These are phyloP conservation scores for Emergomyces orientalis DNA, from an alignment of 2,329 filamentous ascomycete genomes.

Conservation along the genomic window DNA sequence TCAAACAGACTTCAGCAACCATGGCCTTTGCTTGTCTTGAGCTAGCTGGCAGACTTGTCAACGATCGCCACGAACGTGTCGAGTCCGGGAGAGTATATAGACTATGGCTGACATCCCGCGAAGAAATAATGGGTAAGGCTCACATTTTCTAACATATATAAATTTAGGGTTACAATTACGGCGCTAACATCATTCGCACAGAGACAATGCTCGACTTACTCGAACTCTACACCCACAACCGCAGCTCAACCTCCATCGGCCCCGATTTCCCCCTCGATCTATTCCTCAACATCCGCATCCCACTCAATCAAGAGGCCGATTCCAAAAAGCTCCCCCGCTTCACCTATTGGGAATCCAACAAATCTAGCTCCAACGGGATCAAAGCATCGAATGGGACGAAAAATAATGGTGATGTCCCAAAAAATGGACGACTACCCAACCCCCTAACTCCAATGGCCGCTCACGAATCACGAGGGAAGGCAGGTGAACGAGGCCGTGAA, in stretches of 20 bases:
- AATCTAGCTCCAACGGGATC: constrained; percentile 13
- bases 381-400: constrained; percentile 17
- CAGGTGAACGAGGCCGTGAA: constrained; percentile 44
- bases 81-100: constrained; percentile 42
- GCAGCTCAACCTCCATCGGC: constrained; percentile 64
- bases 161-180: constrained; percentile 27
- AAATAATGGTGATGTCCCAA: constrained; percentile 18
- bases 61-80: constrained; percentile 44
- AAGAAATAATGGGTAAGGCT: constrained; percentile 42
- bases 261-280: constrained; percentile 61
- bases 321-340: constrained; percentile 53
- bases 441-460: constrained; percentile 40
- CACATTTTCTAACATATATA: too few relatives aligned
- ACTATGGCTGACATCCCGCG: constrained; percentile 39
- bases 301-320: constrained; percentile 72
- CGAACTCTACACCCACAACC: constrained; percentile 84
- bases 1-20: constrained; percentile 81
- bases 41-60: constrained; percentile 62
- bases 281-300: constrained; percentile 80
- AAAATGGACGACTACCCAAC: constrained; percentile 16
- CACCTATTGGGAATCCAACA: constrained; percentile 42
- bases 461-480: constrained; percentile 36
- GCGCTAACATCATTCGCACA: constrained; percentile 35
- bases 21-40: constrained; percentile 77
- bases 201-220: constrained; percentile 86